Base-by-base conservation (phyloP, 768 basidiomycete species). In the Hypholoma sublateritium region DNA sequence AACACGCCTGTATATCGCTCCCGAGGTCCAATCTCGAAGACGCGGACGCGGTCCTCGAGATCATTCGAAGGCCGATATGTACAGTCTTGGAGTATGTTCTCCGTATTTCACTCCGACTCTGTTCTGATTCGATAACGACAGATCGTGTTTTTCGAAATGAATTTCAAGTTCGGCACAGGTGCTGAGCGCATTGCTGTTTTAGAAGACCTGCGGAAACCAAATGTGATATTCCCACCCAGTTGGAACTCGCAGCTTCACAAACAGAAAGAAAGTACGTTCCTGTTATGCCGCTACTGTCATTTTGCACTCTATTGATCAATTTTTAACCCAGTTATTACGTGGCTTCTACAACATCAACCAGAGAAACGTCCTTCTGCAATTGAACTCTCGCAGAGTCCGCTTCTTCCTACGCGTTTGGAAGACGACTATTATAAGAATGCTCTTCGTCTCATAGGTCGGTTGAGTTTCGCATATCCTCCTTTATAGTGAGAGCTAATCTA, bases 91-190 rank as follows among this genome's bases (percentile, higher is more conserved):
- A 21, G 93, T 93, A 67, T 50, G 86, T 77, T 8, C 19, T 14
- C 12, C 16, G 53, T 13, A 19, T 42, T 35, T 9, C 17, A 7
- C 9, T 1, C 1, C 19, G 19, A 17, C 6, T 8, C 4, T 0
- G 22, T 19, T n/a, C 24, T 17, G 55, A 19, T 42, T 17, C 14
- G n/a, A 37, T 17, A 53, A 47, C 42, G 13, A n/a, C 25, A 95
- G 92, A 87, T 98, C 61, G 95, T 97, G 13, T 97, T 97, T 72
- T 97, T 98, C 65, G 95, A 98, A 74, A 96, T 97, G 94, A 95
- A 93, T 69, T 92, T 88, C 71, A 65, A 75, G 16, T 93, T 97
- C 72, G 75, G 82, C 11, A 97, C 95, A 0, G 86, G 84, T 1
- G 80, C 90, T 17, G 95, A 98, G 66, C 85, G 95, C 19, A 89